Conservation (phyloP, 2,329 filamentous ascomycete species). For the Graphilbum ipis-grandicollis region DNA sequence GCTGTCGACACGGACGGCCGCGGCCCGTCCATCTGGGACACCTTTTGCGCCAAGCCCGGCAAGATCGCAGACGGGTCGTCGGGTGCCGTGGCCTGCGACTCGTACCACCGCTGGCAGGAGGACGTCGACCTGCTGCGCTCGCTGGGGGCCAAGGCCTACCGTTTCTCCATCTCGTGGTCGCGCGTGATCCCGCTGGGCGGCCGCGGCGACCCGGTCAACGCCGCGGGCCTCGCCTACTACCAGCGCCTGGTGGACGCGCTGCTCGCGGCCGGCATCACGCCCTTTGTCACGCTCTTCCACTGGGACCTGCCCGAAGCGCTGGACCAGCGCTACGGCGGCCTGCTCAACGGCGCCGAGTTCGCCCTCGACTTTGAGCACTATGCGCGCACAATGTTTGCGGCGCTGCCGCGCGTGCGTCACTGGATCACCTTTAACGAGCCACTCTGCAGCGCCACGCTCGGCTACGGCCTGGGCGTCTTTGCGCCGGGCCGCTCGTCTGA, state of each 20-base stretch:
- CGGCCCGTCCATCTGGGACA: constrained; percentile 75
- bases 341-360: constrained; percentile 69
- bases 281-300: constrained; percentile 72
- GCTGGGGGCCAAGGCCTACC: constrained; percentile 57
- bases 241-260: constrained; percentile 64
- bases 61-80: constrained; percentile 68
- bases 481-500: constrained; percentile 73
- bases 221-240: constrained; percentile 63
- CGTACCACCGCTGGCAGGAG: constrained; percentile 61
- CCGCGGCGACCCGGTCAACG: constrained; percentile 65
- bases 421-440: constrained; percentile 91
- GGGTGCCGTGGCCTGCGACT: constrained; percentile 69
- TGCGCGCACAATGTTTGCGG: constrained; percentile 57
- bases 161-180: constrained; percentile 74
- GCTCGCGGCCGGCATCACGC: constrained; percentile 56
- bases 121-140: constrained; percentile 65
- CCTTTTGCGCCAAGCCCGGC: constrained; percentile 63
- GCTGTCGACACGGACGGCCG: constrained; percentile 58
- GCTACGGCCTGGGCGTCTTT: constrained; percentile 61
- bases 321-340: constrained; percentile 64
- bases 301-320: constrained; percentile 74
- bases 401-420: constrained; percentile 60
- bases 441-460: constrained; percentile 68
- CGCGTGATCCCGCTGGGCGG: constrained; percentile 76
- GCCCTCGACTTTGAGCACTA: constrained; percentile 67